Conservation (phyloP, 208 protist genomes). For the Trypanosoma boissoni region DNA sequence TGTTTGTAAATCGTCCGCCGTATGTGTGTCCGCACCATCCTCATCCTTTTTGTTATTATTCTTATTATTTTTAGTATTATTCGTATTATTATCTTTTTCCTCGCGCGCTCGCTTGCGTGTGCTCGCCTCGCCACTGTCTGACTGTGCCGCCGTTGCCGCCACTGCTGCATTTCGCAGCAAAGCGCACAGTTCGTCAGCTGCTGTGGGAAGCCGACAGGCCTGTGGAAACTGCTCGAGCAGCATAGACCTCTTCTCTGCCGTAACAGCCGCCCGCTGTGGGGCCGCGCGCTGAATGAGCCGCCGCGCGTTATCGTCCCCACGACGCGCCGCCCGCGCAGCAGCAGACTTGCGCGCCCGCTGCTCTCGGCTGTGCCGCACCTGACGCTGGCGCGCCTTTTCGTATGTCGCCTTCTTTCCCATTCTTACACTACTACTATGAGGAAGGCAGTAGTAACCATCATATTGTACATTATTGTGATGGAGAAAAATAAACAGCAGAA, state of each 20-base stretch:
- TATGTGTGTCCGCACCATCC: conserved; percentile 11
- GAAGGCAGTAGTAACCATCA: not conserved
- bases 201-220: conserved; percentile 63
- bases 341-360: conserved; percentile 53
- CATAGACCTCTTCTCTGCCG: conserved; percentile 43
- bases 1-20: conserved; percentile 13
- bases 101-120: not conserved
- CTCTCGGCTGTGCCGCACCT: conserved; percentile 47
- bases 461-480: not conserved
- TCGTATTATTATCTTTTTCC: not conserved
- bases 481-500: conserved; percentile 1
- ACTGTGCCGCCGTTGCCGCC: not conserved
- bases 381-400: conserved; percentile 50
- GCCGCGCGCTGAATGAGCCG: conserved; percentile 56
- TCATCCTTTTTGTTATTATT: too few species aligned
- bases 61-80: not conserved
- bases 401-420: conserved; percentile 78
- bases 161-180: conserved; percentile 56
- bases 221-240: conserved; percentile 74
- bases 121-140: not conserved
- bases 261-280: conserved; percentile 32
- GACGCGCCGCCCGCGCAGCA: conserved; percentile 55
- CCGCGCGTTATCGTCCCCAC: conserved; percentile 42
- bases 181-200: conserved; percentile 62
- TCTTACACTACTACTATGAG: not conserved